phyloP scores from a whole-genome alignment of 768 basidiomycete genomes.

The Scleroderma citrinum region DNA sequence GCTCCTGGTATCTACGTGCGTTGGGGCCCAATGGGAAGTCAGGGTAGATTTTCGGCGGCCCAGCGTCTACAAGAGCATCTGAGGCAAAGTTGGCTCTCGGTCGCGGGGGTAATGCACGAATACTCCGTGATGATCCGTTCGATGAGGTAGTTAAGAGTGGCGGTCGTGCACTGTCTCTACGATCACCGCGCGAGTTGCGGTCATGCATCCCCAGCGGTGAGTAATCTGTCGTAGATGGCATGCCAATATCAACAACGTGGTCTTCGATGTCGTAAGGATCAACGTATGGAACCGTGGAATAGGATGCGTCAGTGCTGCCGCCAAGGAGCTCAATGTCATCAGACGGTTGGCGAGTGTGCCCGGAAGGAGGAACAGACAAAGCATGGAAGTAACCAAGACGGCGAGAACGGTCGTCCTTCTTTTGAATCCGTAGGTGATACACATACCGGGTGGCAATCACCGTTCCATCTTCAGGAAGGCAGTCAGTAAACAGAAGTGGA shows the following conservation, averaged over 20 bases:
- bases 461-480: conserved; percentile 38
- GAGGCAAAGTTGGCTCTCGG: conserved; percentile 6
- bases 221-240: conserved; percentile 10
- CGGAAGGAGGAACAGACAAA: conserved; percentile 11
- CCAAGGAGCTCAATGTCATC: conserved; percentile 26
- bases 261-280: conserved; percentile 11
- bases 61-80: background rate
- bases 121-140: conserved; percentile 12
- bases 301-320: conserved; percentile 5
- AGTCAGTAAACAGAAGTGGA: background rate
- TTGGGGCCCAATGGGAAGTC: conserved; percentile 2
- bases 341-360: conserved; percentile 20
- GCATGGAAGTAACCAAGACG: conserved; percentile 29
- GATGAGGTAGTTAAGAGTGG: conserved; percentile 6
- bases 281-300: background rate
- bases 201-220: conserved; percentile 14
- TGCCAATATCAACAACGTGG: conserved; percentile 18
- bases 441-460: conserved; percentile 50
- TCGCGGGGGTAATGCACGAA: conserved; percentile 28
- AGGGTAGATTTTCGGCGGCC: background rate
- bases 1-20: too few species aligned
- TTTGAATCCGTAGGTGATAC: conserved; percentile 46
- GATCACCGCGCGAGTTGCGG: conserved; percentile 7
- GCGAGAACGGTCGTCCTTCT: conserved; percentile 34
- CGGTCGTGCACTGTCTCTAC: conserved; percentile 1